Conservation (phyloP, 495 filamentous ascomycete genomes). For the Halenospora varia region DNA sequence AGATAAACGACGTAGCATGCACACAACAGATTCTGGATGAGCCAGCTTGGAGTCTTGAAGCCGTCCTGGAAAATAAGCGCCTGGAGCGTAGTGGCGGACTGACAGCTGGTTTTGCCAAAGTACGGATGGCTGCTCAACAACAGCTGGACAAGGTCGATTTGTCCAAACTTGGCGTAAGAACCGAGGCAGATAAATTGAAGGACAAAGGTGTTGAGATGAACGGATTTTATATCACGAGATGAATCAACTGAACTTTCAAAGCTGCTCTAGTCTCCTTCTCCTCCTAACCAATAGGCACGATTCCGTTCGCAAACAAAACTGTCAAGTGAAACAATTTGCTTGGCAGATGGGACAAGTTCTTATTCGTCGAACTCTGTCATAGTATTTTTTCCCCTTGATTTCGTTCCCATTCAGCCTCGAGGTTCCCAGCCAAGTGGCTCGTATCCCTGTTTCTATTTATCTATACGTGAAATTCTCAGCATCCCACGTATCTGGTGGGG, state of each 20-base stretch:
- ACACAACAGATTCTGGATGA: conserved; percentile 48
- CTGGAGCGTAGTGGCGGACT: conserved; percentile 24
- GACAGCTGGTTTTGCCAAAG: conserved; percentile 36
- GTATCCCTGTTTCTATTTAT: too few relatives aligned
- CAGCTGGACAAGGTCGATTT: conserved; percentile 50
- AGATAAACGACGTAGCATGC: conserved; percentile 45
- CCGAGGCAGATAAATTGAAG: conserved; percentile 39
- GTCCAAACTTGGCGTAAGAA: conserved; percentile 52
- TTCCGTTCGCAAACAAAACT: not conserved
- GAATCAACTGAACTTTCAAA: too few relatives aligned
- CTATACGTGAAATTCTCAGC: too few relatives aligned
- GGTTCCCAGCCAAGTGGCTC: too few relatives aligned
- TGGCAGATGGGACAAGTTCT: not conserved
- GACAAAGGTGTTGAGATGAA: conserved; percentile 30
- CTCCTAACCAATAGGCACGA: too few relatives aligned
- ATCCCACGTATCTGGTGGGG: too few relatives aligned
- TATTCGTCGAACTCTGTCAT: too few relatives aligned
- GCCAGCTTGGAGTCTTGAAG: conserved; percentile 48
- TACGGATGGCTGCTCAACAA: conserved; percentile 40
- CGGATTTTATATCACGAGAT: conserved; percentile 20
- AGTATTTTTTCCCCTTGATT: too few relatives aligned
- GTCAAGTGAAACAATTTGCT: not conserved
- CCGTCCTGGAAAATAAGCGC: conserved; percentile 23
- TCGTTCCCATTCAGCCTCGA: too few relatives aligned
- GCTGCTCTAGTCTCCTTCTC: too few relatives aligned